A percentile compares a stretch with the other conserved stretches of the same genome.
Evolutionary conservation across 495 filamentous ascomycete species (phyloP).

Genomic region (Talaromyces thailandensis): DNA sequence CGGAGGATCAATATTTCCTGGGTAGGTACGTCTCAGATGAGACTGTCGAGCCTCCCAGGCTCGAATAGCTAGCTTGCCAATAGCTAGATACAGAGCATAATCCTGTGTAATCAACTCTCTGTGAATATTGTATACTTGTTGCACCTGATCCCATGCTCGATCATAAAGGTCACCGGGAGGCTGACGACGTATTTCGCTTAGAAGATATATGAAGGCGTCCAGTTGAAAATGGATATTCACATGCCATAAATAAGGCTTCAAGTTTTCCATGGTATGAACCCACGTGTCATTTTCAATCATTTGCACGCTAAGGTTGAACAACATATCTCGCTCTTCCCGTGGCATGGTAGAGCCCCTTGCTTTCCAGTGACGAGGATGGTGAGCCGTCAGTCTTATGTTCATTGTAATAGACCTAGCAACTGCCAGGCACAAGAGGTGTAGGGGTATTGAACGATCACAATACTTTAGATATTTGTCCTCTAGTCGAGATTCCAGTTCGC

Average conservation of each 20-base stretch:
- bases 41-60: neutral
- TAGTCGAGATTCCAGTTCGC: conserved; percentile 23
- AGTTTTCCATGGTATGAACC: conserved; percentile 3
- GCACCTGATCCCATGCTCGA: conserved; percentile 11
- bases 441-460: conserved; percentile 50
- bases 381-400: no score
- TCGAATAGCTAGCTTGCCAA: conserved; percentile 6
- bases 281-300: no score
- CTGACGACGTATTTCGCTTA: conserved; percentile 25
- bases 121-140: conserved; percentile 11
- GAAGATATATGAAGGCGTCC: conserved; percentile 32
- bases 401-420: no score
- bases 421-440: conserved; percentile 40
- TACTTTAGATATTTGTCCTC: conserved; percentile 41
- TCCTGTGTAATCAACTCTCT: conserved; percentile 6
- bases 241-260: conserved; percentile 25
- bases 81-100: conserved; percentile 8
- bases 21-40: neutral
- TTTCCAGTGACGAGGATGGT: no score
- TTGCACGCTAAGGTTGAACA: no score
- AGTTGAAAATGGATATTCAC: conserved; percentile 29
- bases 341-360: no score
- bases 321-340: no score
- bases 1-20: neutral
- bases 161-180: neutral